Conservation (phyloP, 1,284 basidiomycete species). For the Entoloma clypeatum region DNA sequence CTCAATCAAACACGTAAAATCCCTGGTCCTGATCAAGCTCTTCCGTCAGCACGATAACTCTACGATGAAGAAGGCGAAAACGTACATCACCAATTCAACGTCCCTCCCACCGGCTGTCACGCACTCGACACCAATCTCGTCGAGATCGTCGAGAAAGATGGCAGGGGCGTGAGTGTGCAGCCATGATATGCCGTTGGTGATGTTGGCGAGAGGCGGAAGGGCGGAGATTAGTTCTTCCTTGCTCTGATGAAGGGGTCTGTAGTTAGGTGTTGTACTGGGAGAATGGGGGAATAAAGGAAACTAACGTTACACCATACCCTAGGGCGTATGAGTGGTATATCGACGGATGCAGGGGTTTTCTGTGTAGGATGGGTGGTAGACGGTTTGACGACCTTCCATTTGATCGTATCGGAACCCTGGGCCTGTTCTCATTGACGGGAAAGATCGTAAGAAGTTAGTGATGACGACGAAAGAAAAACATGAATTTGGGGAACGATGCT, state of each 20-base stretch:
- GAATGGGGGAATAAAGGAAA: neutral
- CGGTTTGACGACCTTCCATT: too few species aligned
- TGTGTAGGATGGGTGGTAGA: neutral
- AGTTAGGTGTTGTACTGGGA: too few species aligned
- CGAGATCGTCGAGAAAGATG: conserved; percentile 27
- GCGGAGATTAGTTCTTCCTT: conserved; percentile 29
- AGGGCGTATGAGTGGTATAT: conserved; percentile 5
- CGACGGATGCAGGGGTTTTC: neutral
- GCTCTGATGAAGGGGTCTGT: conserved; percentile 23
- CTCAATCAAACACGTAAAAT: conserved; percentile 17
- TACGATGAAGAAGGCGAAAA: neutral
- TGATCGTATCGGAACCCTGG: too few species aligned
- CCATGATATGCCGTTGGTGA: conserved; percentile 32
- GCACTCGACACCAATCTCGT: conserved; percentile 9
- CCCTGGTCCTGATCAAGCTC: conserved; percentile 14
- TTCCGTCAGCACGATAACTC: conserved; percentile 1
- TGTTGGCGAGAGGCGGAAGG: conserved; percentile 29
- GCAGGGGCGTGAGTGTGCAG: conserved; percentile 29
- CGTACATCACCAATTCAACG: conserved; percentile 19
- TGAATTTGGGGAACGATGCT: too few species aligned
- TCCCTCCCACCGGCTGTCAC: conserved; percentile 11
- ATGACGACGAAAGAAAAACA: too few species aligned
- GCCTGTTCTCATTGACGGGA: too few species aligned
- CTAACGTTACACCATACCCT: conserved; percentile 17
- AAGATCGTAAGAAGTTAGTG: too few species aligned